Percentiles rank a stretch among this genome's conserved stretches.
Conservation (phyloP, 306 rosid genomes). For the Luffa aegyptiaca region DNA sequence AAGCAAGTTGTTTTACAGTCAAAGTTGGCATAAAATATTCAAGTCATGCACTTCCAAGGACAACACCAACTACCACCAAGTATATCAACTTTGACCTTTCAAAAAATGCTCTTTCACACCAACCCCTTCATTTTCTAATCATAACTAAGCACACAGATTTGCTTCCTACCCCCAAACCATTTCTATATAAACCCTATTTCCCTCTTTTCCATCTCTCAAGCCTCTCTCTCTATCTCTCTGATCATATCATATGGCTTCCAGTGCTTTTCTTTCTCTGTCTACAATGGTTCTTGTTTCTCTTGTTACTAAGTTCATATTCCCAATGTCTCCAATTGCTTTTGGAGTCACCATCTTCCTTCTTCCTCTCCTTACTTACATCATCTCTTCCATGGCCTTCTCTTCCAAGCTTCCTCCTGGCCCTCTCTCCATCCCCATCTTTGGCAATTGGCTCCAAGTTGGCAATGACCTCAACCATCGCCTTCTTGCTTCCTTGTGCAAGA, state of each 20-base stretch:
- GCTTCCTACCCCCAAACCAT: not conserved
- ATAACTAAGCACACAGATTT: not conserved
- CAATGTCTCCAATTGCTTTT: not conserved
- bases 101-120: no score
- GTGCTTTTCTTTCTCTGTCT: not conserved
- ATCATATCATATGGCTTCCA: not conserved
- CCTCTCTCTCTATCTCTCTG: not conserved
- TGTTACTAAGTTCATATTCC: slow-evolving; percentile 9
- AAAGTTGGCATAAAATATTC: no score
- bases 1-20: no score
- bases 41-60: no score
- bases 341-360: not conserved
- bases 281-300: not conserved
- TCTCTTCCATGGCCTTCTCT: slow-evolving; percentile 5
- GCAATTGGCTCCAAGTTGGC: slow-evolving; percentile 83
- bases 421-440: slow-evolving; percentile 43
- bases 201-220: not conserved
- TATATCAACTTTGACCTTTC: not conserved
- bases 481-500: slow-evolving; percentile 43
- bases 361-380: slow-evolving; percentile 13
- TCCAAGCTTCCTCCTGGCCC: slow-evolving; percentile 64
- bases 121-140: no score
- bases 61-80: no score
- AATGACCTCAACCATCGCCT: slow-evolving; percentile 70
- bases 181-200: not conserved